Percentiles rank a stretch among this genome's conserved stretches.
phyloP scores from a whole-genome alignment of 257 asterid genomes.

The Solanum dulcamara region DNA sequence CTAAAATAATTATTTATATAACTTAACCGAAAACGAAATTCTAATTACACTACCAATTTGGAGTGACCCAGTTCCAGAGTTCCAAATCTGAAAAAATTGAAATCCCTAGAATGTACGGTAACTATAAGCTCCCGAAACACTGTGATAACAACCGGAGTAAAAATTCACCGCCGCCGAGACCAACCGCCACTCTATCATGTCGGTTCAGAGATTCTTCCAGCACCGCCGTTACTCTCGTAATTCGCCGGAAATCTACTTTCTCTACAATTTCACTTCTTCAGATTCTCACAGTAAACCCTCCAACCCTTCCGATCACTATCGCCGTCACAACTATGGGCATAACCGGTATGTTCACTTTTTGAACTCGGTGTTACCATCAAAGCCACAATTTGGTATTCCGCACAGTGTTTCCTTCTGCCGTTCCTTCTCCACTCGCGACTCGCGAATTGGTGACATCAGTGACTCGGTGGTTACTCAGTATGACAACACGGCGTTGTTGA shows the following conservation, averaged over 20 bases:
- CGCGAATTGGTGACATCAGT: neutral
- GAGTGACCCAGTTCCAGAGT: too few species aligned
- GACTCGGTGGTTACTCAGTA: constrained; percentile 4
- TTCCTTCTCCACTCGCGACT: constrained; percentile 12
- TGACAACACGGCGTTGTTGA: neutral
- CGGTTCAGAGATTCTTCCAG: neutral
- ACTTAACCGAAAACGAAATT: too few species aligned
- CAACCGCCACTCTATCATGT: neutral
- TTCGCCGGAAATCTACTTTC: neutral
- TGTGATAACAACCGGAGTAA: too few species aligned
- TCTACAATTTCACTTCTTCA: neutral
- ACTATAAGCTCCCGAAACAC: too few species aligned
- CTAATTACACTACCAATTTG: too few species aligned
- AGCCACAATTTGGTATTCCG: neutral
- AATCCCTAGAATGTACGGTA: too few species aligned
- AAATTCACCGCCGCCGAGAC: neutral
- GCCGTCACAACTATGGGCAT: neutral
- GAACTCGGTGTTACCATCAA: neutral
- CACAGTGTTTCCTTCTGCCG: constrained; percentile 5
- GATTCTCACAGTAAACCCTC: neutral
- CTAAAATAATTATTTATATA: too few species aligned
- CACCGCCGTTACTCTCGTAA: constrained; percentile 8
- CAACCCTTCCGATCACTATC: neutral
- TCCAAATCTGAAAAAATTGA: too few species aligned
- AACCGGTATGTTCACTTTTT: neutral